Conservation (phyloP, 177 flowering plant genomes). For the Vitis hybrid region DNA sequence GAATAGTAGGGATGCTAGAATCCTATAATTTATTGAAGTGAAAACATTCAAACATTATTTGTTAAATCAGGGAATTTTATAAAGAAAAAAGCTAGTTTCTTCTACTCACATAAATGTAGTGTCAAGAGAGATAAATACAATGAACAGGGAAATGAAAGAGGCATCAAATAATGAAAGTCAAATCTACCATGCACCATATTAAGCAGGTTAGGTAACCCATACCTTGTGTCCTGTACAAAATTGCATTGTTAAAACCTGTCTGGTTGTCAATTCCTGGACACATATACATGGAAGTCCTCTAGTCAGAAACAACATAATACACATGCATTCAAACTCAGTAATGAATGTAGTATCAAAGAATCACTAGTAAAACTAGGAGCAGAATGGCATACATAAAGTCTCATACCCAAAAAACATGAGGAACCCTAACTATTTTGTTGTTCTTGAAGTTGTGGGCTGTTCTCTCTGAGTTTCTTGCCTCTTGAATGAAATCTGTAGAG, state of each 20-base stretch:
- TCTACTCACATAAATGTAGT: too few relatives aligned
- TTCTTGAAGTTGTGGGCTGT: conserved; percentile 60
- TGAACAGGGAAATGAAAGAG: neutral
- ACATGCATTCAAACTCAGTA: too few relatives aligned
- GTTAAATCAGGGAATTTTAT: too few relatives aligned
- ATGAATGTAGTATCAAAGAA: neutral
- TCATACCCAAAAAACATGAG: conserved; percentile 79
- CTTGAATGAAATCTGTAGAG: conserved; percentile 77
- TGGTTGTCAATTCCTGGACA: conserved; percentile 76
- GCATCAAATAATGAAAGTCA: neutral
- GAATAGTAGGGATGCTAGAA: too few relatives aligned
- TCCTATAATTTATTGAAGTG: too few relatives aligned
- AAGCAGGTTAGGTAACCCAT: conserved; percentile 14
- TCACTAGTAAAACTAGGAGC: neutral
- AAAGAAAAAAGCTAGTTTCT: too few relatives aligned
- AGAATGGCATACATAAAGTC: neutral
- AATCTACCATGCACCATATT: neutral
- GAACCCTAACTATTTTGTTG: conserved; percentile 59
- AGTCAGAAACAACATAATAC: neutral
- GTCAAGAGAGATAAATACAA: neutral
- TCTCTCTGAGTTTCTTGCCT: conserved; percentile 85
- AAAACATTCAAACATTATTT: too few relatives aligned
- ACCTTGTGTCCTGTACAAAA: conserved; percentile 78
- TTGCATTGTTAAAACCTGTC: conserved; percentile 82
- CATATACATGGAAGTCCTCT: conserved; percentile 15